These are phyloP conservation scores for Xylaria sp. DNA, from an alignment of 2,329 filamentous ascomycete genomes.

Conservation along the genomic window DNA sequence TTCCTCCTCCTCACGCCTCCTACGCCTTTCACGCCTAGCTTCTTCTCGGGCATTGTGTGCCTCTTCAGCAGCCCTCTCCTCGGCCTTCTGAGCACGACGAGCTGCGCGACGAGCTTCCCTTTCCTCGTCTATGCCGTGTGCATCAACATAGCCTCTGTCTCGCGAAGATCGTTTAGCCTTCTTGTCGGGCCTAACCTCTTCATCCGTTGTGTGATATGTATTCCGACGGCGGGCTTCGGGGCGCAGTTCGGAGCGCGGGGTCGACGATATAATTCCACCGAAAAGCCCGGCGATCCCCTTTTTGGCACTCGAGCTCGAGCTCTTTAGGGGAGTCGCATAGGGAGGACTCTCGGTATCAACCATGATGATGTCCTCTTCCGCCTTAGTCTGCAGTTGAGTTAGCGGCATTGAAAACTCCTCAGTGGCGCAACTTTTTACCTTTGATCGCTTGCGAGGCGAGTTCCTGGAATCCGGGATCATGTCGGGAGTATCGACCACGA, in stretches of 20 bases:
- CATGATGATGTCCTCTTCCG: constrained; percentile 60
- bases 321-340: constrained; percentile 57
- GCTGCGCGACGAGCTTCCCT: constrained; percentile 65
- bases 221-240: constrained; percentile 53
- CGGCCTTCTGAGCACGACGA: constrained; percentile 61
- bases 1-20: constrained; percentile 57
- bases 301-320: constrained; percentile 64
- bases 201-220: constrained; percentile 54
- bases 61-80: constrained; percentile 57
- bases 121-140: constrained; percentile 56
- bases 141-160: constrained; percentile 52
- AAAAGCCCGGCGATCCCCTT: constrained; percentile 66
- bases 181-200: constrained; percentile 47
- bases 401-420: constrained; percentile 10
- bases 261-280: constrained; percentile 55
- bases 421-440: constrained; percentile 45
- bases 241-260: constrained; percentile 47
- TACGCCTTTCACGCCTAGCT: constrained; percentile 56
- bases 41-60: constrained; percentile 60
- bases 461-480: constrained; percentile 49
- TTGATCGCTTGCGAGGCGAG: constrained; percentile 47
- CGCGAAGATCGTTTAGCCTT: constrained; percentile 40
- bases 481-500: constrained; percentile 50
- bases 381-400: constrained; percentile 24
- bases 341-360: constrained; percentile 52